A percentile compares a stretch with the other conserved stretches of the same genome.
phyloP scores from a whole-genome alignment of 148 eudicot species.

The Pouteria glomerata region DNA sequence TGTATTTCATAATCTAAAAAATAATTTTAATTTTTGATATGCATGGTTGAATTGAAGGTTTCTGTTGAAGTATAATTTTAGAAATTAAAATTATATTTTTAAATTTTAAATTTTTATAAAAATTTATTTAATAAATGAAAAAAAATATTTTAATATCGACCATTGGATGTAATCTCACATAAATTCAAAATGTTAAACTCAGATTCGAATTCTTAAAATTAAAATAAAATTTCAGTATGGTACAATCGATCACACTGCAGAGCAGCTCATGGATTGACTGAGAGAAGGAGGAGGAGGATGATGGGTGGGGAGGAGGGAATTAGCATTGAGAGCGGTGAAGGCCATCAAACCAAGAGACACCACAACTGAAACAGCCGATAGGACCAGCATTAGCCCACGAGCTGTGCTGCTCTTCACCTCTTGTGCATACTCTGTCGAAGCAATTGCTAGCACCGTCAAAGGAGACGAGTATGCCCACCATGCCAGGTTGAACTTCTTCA shows the following conservation, averaged over 20 bases:
- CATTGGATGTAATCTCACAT: no score
- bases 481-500: conserved; percentile 40
- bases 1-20: no score
- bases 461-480: conserved; percentile 84
- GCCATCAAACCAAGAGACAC: conserved; percentile 48
- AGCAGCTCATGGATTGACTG: background rate
- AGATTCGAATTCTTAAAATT: no score
- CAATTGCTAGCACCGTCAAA: conserved; percentile 35
- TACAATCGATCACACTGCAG: conserved; percentile 2
- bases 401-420: conserved; percentile 27
- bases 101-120: no score
- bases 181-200: no score
- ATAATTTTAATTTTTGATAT: no score
- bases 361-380: conserved; percentile 45
- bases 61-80: no score
- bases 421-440: conserved; percentile 36
- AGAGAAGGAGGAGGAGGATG: background rate
- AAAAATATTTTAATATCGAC: no score
- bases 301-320: conserved; percentile 1
- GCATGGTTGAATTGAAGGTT: no score
- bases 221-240: no score
- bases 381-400: conserved; percentile 33
- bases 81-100: no score
- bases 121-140: no score
- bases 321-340: conserved; percentile 49